Evolutionary conservation across 257 asterid genomes (phyloP), one percentile per base, ranked within the genome.

Genomic region (Penstemon eatonii): DNA sequence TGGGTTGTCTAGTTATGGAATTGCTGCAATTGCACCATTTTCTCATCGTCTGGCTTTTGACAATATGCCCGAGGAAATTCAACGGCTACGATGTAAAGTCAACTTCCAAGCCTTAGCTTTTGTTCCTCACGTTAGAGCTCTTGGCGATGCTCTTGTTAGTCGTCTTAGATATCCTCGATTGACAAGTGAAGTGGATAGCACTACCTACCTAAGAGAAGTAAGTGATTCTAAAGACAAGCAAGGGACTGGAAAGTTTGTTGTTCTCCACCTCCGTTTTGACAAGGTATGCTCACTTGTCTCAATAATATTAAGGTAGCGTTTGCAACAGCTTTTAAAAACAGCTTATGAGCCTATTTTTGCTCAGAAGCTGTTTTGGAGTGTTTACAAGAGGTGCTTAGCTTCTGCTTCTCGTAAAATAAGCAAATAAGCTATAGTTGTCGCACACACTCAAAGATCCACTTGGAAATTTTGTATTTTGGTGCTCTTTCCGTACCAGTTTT

Each of bases 11-110:
- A 94, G 98, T 76, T 94, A 94, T 36, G 99, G 96, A 71, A 85
- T 94, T 38, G 99, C 96, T 60, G 98, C 98, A 58, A 87, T 94
- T 47, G 83, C 99, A 18, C 99, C 98, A 63, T 94, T 94, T 79
- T 86, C 99, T 80, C 99, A 89, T 72, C 96, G 99, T 12, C 70
- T 94, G 76, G 96, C 94, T 8, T 94, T 87, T 51, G 96, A 89
- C 78, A 87, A 89, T 75, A 89, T 89, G 96, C 93, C 99, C 3
- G 87, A 70, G 80, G 91, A 94, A 66, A 86, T 94, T 80, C 99
- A 94, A 83, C 93, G 85, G 12, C 77, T 94, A 63, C 89, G 98
- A 19, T 91, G 99, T 59, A 94, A 94, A 89, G 98, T 94, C 80
- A 94, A 94, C 82, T 94, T 94, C 71, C 93, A 80, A 73, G 96